These are phyloP conservation scores for Colletotrichum aenigma DNA, from an alignment of 2,329 filamentous ascomycete genomes.

Conservation along the genomic window DNA sequence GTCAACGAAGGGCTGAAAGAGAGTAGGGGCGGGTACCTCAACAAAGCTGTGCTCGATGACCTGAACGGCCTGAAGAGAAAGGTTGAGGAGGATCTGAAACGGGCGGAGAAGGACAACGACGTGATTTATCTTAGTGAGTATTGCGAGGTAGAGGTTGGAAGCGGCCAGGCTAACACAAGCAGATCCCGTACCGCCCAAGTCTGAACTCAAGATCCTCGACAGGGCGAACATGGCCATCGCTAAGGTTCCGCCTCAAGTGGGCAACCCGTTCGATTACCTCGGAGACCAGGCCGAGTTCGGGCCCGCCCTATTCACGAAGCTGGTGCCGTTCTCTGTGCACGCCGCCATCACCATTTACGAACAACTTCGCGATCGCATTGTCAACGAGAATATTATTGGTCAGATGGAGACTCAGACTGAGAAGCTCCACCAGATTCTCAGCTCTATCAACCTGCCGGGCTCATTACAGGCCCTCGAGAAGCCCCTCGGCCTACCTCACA, in stretches of 20 bases:
- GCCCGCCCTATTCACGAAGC: constrained; percentile 82
- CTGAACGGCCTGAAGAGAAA: constrained; percentile 81
- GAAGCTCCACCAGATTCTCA: constrained; percentile 77
- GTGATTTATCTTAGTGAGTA: constrained; percentile 82
- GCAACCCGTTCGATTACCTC: constrained; percentile 78
- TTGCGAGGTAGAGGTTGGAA: not conserved
- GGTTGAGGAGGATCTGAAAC: constrained; percentile 85
- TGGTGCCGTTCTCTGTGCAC: constrained; percentile 96
- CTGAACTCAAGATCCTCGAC: constrained; percentile 84
- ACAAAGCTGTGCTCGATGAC: constrained; percentile 80
- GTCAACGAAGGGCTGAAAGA: constrained; percentile 89
- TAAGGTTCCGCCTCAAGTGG: constrained; percentile 80
- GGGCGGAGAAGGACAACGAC: constrained; percentile 96
- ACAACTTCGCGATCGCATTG: constrained; percentile 85
- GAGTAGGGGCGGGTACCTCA: constrained; percentile 73
- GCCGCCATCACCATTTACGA: constrained; percentile 95
- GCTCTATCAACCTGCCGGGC: constrained; percentile 86
- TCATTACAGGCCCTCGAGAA: constrained; percentile 95
- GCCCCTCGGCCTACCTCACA: constrained; percentile 86
- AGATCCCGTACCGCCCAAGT: constrained; percentile 83
- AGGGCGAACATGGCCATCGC: constrained; percentile 87
- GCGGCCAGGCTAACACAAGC: constrained; percentile 31
- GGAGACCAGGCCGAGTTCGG: constrained; percentile 84
- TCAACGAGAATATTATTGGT: constrained; percentile 86
- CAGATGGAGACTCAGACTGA: constrained; percentile 83